A percentile compares a stretch with the other conserved stretches of the same genome.
Evolutionary conservation across 192 early-diverging fungal genomes (phyloP).

Genomic region (Radiomyces spectabilis): DNA sequence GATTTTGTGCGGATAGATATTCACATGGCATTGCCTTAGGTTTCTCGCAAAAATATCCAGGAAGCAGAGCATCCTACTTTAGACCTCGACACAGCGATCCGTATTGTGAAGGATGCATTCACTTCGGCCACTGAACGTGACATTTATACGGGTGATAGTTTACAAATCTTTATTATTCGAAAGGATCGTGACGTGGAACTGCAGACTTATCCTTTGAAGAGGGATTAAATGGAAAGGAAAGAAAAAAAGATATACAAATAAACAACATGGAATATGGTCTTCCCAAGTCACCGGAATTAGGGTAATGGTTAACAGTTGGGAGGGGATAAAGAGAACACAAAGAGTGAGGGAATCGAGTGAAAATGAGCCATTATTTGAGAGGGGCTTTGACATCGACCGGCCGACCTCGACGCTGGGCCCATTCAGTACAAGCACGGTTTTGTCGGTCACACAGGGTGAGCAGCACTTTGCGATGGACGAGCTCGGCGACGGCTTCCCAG

Average conservation of each 20-base stretch:
- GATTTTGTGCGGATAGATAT: not conserved
- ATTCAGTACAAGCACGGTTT: constrained; percentile 31
- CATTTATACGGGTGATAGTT: constrained; percentile 95
- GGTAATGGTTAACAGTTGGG: no score
- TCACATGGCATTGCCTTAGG: constrained; percentile 23
- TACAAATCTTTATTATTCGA: constrained; percentile 88
- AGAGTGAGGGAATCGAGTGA: not conserved
- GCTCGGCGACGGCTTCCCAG: constrained; percentile 33
- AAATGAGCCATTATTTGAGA: constrained; percentile 13
- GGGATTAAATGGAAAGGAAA: constrained; percentile 57
- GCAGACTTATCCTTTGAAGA: constrained; percentile 76
- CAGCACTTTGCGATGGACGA: constrained; percentile 34
- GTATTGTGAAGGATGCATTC: constrained; percentile 92
- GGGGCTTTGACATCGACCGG: constrained; percentile 28
- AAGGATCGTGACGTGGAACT: constrained; percentile 62
- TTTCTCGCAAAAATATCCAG: constrained; percentile 67
- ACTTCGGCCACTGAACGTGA: constrained; percentile 95
- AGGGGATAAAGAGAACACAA: no score
- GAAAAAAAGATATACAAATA: constrained; percentile 3
- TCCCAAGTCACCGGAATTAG: not conserved
- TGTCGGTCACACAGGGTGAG: constrained; percentile 39
- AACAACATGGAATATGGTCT: not conserved
- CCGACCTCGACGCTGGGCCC: constrained; percentile 25
- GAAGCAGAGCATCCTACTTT: constrained; percentile 28
- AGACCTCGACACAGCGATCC: constrained; percentile 54